Evolutionary conservation across 352 stramenopile species (phyloP).

Genomic region (Phytophthora palmivora): DNA sequence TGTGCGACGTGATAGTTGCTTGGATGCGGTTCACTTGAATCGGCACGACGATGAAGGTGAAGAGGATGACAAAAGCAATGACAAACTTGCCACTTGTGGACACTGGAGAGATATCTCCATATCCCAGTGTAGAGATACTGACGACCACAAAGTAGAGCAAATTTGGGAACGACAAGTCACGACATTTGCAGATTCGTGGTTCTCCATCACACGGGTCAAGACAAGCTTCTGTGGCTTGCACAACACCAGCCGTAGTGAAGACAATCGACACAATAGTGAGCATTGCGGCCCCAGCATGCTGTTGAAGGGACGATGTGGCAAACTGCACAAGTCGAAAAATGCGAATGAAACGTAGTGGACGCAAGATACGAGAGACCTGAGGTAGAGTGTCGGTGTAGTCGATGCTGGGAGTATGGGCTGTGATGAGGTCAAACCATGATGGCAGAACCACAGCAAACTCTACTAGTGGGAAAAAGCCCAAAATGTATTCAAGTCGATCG

Average conservation of each 20-base stretch:
- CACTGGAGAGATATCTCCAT: conserved; percentile 79
- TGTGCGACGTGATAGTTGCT: conserved; percentile 81
- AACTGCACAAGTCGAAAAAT: conserved; percentile 81
- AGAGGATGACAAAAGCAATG: conserved; percentile 83
- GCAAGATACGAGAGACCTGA: conserved; percentile 47
- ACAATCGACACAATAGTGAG: conserved; percentile 79
- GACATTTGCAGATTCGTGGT: conserved; percentile 47
- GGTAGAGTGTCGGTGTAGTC: conserved; percentile 23
- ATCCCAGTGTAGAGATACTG: conserved; percentile 88
- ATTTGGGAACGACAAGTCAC: conserved; percentile 72
- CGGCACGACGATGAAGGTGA: conserved; percentile 84
- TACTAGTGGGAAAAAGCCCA: conserved; percentile 53
- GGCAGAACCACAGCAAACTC: conserved; percentile 72
- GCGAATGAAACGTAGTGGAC: conserved; percentile 69
- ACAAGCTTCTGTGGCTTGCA: conserved; percentile 78
- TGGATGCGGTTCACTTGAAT: conserved; percentile 83
- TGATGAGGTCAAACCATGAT: conserved; percentile 58
- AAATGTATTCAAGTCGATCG: conserved; percentile 67
- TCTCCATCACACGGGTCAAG: conserved; percentile 32
- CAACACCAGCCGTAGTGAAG: conserved; percentile 67
- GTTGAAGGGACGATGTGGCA: conserved; percentile 74
- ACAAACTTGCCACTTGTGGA: conserved; percentile 76
- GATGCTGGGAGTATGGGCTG: conserved; percentile 25
- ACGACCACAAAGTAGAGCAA: conserved; percentile 87
- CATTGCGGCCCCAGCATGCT: conserved; percentile 63